A percentile compares a stretch with the other conserved stretches of the same genome.
Conservation (phyloP, 768 basidiomycete genomes). For the Lentinus tigrinus region DNA sequence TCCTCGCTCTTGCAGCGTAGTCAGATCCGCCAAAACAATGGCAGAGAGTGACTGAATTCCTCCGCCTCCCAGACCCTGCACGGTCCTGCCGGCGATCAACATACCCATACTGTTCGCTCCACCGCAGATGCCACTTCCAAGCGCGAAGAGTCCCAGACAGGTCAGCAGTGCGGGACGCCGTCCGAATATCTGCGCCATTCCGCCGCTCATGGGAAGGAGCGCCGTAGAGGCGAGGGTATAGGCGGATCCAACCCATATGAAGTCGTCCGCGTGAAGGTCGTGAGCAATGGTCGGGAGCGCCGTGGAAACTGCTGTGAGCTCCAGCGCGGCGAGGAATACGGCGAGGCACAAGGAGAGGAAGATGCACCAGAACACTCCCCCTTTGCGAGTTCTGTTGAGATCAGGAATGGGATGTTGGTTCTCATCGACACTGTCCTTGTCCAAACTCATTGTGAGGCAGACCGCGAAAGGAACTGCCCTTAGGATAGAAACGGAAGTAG, state of each 20-base stretch:
- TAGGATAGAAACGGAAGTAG: too few relatives aligned
- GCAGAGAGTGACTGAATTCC: conserved; percentile 13
- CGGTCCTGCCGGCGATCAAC: conserved; percentile 36
- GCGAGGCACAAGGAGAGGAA: conserved; percentile 18
- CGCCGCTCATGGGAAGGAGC: conserved; percentile 32
- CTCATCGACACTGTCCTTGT: too few relatives aligned
- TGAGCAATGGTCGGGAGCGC: conserved; percentile 14
- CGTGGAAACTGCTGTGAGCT: conserved; percentile 21
- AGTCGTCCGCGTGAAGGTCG: conserved; percentile 17
- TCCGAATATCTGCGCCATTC: conserved; percentile 34
- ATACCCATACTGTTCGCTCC: conserved; percentile 36
- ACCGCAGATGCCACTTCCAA: conserved; percentile 39
- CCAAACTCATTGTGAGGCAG: too few relatives aligned
- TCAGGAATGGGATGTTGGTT: too few relatives aligned
- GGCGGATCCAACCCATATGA: conserved; percentile 24
- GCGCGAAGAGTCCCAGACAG: conserved; percentile 30
- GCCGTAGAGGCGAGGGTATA: conserved; percentile 35
- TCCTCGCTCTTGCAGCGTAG: conserved; percentile 17
- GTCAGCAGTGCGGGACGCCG: conserved; percentile 29
- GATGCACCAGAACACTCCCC: conserved; percentile 22
- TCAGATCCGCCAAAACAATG: conserved; percentile 18
- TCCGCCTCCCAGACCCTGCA: conserved; percentile 22
- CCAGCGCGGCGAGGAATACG: conserved; percentile 23
- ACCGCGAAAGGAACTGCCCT: too few relatives aligned
- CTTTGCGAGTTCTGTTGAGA: neutral